Conservation (phyloP, 768 basidiomycete genomes). For the Suillus alpinus region DNA sequence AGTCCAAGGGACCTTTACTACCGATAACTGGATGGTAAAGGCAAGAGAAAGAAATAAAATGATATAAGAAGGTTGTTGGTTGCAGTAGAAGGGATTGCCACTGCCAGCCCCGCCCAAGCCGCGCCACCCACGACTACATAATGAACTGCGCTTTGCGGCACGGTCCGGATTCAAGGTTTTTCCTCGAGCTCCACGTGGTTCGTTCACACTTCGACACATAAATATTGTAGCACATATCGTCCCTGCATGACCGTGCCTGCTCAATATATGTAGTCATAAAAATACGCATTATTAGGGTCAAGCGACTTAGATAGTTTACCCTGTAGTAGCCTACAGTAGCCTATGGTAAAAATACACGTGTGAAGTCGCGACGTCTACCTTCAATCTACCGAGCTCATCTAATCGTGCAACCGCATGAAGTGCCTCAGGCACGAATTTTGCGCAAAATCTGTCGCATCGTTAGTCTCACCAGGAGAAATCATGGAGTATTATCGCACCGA, state of each 20-base stretch:
- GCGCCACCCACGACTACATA: not conserved
- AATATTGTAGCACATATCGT: too few relatives aligned
- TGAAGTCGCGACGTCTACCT: not conserved
- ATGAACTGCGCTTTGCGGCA: not conserved
- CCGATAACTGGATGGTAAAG: not conserved
- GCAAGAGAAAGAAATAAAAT: not conserved
- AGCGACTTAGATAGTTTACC: not conserved
- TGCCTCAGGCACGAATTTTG: slow-evolving; percentile 28
- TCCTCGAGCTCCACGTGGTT: not conserved
- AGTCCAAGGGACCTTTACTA: slow-evolving; percentile 3
- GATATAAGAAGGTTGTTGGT: not conserved
- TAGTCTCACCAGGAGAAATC: slow-evolving; percentile 1
- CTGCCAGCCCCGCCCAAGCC: not conserved
- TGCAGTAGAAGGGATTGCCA: not conserved
- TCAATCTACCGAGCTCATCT: not conserved
- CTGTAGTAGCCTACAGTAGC: not conserved
- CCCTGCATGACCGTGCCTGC: not conserved
- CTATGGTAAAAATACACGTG: slow-evolving; percentile 1
- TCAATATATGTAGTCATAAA: not conserved
- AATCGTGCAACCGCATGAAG: slow-evolving; percentile 27
- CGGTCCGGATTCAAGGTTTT: not conserved
- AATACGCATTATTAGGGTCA: not conserved
- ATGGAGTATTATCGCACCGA: slow-evolving; percentile 46
- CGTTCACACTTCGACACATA: too few relatives aligned
- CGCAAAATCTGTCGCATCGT: slow-evolving; percentile 18